Percentiles rank a stretch among this genome's conserved stretches.
Conservation (phyloP, 2,329 filamentous ascomycete genomes). For the Trichophyton simii region DNA sequence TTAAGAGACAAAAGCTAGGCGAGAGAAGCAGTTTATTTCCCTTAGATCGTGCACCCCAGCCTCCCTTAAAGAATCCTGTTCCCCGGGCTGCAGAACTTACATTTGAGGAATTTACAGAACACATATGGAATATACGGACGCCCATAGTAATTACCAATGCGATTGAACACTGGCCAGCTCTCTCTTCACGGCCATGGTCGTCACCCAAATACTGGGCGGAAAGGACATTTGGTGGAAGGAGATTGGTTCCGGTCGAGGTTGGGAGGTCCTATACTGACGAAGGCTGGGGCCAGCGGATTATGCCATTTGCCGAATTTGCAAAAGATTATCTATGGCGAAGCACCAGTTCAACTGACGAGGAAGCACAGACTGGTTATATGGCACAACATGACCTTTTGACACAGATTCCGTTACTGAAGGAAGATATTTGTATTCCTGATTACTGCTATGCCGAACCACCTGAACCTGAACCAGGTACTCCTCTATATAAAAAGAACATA, state of each 20-base stretch:
- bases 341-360: not conserved
- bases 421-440: conserved; percentile 70
- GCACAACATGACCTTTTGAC: conserved; percentile 80
- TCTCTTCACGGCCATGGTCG: conserved; percentile 55
- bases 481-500: conserved; percentile 31
- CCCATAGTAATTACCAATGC: conserved; percentile 60
- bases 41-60: conserved; percentile 21
- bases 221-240: conserved; percentile 59
- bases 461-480: conserved; percentile 37
- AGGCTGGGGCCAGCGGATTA: conserved; percentile 70
- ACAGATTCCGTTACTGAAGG: conserved; percentile 64
- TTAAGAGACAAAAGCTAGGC: conserved; percentile 3
- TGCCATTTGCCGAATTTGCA: conserved; percentile 63
- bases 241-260: conserved; percentile 75
- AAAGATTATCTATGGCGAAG: conserved; percentile 41
- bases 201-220: conserved; percentile 61
- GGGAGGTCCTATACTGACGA: conserved; percentile 79
- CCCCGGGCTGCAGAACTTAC: conserved; percentile 36
- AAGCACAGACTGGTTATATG: conserved; percentile 56
- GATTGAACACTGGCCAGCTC: conserved; percentile 63
- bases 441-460: conserved; percentile 67
- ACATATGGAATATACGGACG: conserved; percentile 38
- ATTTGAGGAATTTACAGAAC: conserved; percentile 49
- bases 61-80: conserved; percentile 26
- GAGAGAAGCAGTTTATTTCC: conserved; percentile 21